phyloP scores from a whole-genome alignment of 2,329 filamentous ascomycete species.

The Alternaria novae-zelandiae region DNA sequence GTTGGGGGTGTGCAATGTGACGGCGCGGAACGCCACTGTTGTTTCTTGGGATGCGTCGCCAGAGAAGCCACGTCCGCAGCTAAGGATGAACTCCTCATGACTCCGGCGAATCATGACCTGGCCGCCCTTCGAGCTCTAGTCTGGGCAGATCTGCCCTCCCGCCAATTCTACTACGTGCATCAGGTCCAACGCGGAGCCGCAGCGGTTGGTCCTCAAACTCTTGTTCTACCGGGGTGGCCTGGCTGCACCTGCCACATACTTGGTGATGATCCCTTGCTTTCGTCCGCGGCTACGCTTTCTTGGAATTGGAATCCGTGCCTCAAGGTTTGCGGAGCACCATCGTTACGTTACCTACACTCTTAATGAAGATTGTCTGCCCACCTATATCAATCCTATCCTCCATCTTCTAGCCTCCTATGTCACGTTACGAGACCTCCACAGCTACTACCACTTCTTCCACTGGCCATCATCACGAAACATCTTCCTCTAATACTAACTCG shows the following conservation, averaged over 20 bases:
- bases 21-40: slow-evolving; percentile 2
- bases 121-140: slow-evolving; percentile 8
- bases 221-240: slow-evolving; percentile 12
- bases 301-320: slow-evolving; percentile 18
- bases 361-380: background rate
- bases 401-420: slow-evolving; percentile 11
- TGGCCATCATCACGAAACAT: slow-evolving; percentile 4
- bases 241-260: slow-evolving; percentile 19
- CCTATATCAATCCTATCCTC: slow-evolving; percentile 11
- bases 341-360: slow-evolving; percentile 11
- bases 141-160: slow-evolving; percentile 16
- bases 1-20: background rate
- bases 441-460: background rate
- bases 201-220: slow-evolving; percentile 24
- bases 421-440: slow-evolving; percentile 15
- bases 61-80: slow-evolving; percentile 19
- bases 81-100: slow-evolving; percentile 18
- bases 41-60: background rate
- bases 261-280: slow-evolving; percentile 30
- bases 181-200: slow-evolving; percentile 29
- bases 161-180: slow-evolving; percentile 22
- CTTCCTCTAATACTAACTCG: background rate
- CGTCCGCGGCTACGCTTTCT: slow-evolving; percentile 28
- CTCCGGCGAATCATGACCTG: slow-evolving; percentile 9
- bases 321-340: slow-evolving; percentile 18